These are phyloP conservation scores for Tolypocladium nubicola DNA, from an alignment of 2,329 filamentous ascomycete genomes.

Conservation along the genomic window DNA sequence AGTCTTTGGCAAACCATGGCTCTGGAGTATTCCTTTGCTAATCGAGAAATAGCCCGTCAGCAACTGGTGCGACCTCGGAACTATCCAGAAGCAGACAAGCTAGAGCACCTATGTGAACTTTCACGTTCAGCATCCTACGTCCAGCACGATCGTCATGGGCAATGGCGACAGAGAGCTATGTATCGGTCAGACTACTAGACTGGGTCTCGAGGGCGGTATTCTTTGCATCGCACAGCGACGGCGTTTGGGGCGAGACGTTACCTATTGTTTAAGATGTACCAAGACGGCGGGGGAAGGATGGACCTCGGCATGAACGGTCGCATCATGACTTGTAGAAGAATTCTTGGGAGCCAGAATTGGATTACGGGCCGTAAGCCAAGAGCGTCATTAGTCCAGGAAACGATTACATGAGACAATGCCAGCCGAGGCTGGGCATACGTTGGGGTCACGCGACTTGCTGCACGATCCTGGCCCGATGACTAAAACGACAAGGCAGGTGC, in stretches of 20 bases:
- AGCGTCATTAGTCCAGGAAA: not conserved
- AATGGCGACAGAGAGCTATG: not conserved
- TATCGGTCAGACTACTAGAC: not conserved
- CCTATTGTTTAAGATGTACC: not conserved
- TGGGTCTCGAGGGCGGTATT: conserved; percentile 6
- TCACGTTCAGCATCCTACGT: not conserved
- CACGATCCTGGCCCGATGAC: not conserved
- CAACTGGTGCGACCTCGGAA: conserved; percentile 53
- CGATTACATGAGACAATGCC: not conserved
- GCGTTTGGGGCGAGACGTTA: conserved; percentile 13
- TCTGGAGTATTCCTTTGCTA: conserved; percentile 6
- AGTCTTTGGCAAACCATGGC: conserved; percentile 28
- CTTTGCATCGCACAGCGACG: conserved; percentile 20
- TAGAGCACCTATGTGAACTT: not conserved
- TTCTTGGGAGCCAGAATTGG: not conserved
- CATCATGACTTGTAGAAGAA: not conserved
- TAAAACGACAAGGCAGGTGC: not conserved
- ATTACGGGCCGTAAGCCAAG: not conserved
- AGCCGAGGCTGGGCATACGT: not conserved
- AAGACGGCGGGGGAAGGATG: not conserved
- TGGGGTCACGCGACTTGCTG: not conserved
- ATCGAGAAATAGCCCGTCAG: conserved; percentile 42
- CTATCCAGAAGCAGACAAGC: conserved; percentile 12
- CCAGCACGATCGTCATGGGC: not conserved
- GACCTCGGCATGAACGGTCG: not conserved